Percentiles rank a stretch among this genome's conserved stretches.
phyloP scores from a whole-genome alignment of 106 monocot species.

The Triglochin maritima region DNA sequence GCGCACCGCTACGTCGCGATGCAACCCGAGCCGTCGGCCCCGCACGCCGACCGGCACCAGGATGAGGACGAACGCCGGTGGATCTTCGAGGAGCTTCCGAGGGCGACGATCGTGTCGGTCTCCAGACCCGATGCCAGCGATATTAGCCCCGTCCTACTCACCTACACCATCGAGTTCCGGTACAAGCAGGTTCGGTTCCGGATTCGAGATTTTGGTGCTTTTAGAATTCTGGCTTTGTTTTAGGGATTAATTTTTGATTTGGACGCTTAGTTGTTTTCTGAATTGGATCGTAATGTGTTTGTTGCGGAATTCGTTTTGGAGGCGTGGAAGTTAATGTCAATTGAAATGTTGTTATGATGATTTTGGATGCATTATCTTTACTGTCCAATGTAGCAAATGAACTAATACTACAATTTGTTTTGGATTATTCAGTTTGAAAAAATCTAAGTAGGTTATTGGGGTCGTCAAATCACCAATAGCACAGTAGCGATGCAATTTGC shows the following conservation, averaged over 20 bases:
- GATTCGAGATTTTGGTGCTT: background rate
- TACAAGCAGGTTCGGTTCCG: slow-evolving; percentile 70
- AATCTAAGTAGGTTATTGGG: background rate
- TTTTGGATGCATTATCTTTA: background rate
- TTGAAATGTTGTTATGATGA: background rate
- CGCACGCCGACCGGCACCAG: slow-evolving; percentile 12
- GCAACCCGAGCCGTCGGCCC: slow-evolving; percentile 44
- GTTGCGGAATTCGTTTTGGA: background rate
- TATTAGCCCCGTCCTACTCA: slow-evolving; percentile 77
- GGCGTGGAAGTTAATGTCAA: background rate
- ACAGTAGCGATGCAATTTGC: too few relatives aligned
- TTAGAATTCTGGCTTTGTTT: background rate
- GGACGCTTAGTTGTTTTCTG: too few relatives aligned
- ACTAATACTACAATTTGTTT: background rate
- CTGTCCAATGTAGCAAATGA: background rate
- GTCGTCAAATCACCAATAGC: background rate
- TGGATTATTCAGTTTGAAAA: background rate
- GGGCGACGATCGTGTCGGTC: slow-evolving; percentile 64
- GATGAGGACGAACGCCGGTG: slow-evolving; percentile 18
- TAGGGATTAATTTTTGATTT: background rate
- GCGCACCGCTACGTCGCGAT: slow-evolving; percentile 56
- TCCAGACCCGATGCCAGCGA: slow-evolving; percentile 84
- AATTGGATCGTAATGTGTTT: background rate
- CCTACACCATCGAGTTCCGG: slow-evolving; percentile 86
- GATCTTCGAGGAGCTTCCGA: slow-evolving; percentile 84